phyloP scores from a whole-genome alignment of 2,329 filamentous ascomycete genomes.

The Aspergillus unguis region DNA sequence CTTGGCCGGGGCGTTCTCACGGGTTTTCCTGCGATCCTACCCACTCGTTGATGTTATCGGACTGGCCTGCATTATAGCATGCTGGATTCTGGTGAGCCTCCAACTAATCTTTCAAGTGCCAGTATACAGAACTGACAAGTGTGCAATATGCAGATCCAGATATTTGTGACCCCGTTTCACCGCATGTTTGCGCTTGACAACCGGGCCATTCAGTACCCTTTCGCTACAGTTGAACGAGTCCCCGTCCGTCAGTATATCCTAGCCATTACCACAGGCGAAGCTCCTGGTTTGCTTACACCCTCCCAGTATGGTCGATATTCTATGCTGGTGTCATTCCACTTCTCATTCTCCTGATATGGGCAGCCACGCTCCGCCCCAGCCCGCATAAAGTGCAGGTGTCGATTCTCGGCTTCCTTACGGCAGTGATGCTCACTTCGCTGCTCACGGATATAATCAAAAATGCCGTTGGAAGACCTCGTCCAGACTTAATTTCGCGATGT shows the following conservation, averaged over 20 bases:
- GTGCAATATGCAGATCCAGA: constrained; percentile 52
- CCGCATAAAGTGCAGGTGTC: constrained; percentile 81
- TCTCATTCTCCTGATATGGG: constrained; percentile 62
- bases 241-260: constrained; percentile 60
- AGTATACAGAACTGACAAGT: background rate
- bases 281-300: constrained; percentile 4
- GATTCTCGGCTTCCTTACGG: constrained; percentile 74
- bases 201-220: constrained; percentile 77
- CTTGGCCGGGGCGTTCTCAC: constrained; percentile 44
- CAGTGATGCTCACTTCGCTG: constrained; percentile 72
- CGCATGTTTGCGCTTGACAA: constrained; percentile 91
- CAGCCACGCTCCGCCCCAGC: constrained; percentile 59
- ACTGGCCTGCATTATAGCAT: constrained; percentile 64
- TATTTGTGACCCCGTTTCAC: constrained; percentile 80
- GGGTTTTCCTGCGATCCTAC: constrained; percentile 68
- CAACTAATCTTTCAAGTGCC: background rate
- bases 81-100: constrained; percentile 48
- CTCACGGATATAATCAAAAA: constrained; percentile 92
- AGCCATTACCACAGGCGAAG: background rate
- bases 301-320: constrained; percentile 64
- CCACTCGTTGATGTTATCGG: constrained; percentile 84
- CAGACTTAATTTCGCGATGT: constrained; percentile 85
- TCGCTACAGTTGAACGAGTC: constrained; percentile 80
- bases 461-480: constrained; percentile 74
- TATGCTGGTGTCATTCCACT: constrained; percentile 75